Evolutionary conservation across 768 basidiomycete genomes (phyloP).

Genomic region (Trametes elegans): DNA sequence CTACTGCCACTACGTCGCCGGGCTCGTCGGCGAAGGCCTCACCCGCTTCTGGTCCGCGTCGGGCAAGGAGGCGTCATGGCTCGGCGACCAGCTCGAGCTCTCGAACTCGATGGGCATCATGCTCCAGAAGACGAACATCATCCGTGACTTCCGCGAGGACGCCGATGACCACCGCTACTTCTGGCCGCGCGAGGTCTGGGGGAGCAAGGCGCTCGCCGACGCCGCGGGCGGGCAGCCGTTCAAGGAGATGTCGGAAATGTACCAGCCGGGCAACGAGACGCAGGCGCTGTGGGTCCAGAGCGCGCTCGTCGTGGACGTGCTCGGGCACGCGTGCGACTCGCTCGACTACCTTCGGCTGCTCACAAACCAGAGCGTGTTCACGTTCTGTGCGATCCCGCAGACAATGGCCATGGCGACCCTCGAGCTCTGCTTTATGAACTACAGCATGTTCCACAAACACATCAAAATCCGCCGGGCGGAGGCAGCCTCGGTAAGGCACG

Average conservation of each 20-base stretch:
- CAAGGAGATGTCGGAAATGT: slow-evolving; percentile 67
- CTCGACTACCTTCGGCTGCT: slow-evolving; percentile 88
- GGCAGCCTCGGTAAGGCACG: slow-evolving; percentile 67
- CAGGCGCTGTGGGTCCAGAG: slow-evolving; percentile 80
- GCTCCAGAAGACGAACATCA: slow-evolving; percentile 98
- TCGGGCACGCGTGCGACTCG: slow-evolving; percentile 80
- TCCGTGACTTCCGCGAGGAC: slow-evolving; percentile 93
- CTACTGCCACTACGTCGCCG: slow-evolving; percentile 98
- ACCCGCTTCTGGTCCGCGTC: slow-evolving; percentile 86
- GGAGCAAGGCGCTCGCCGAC: slow-evolving; percentile 47
- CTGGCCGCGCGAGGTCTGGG: slow-evolving; percentile 96
- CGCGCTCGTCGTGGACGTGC: slow-evolving; percentile 86
- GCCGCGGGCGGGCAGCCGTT: slow-evolving; percentile 39
- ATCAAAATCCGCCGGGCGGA: slow-evolving; percentile 94
- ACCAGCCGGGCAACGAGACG: slow-evolving; percentile 50
- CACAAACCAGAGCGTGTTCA: slow-evolving; percentile 91
- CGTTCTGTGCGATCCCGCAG: slow-evolving; percentile 92
- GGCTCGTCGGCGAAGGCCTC: slow-evolving; percentile 94
- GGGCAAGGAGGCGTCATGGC: slow-evolving; percentile 71
- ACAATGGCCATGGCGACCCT: slow-evolving; percentile 97
- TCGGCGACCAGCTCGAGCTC: slow-evolving; percentile 80
- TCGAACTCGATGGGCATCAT: slow-evolving; percentile 94
- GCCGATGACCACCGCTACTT: slow-evolving; percentile 80
- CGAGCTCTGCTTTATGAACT: slow-evolving; percentile 91
- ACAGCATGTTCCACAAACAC: slow-evolving; percentile 77